A percentile compares a stretch with the other conserved stretches of the same genome.
These are phyloP conservation scores for Triglochin maritima DNA, from an alignment of 106 monocot species.

Conservation along the genomic window DNA sequence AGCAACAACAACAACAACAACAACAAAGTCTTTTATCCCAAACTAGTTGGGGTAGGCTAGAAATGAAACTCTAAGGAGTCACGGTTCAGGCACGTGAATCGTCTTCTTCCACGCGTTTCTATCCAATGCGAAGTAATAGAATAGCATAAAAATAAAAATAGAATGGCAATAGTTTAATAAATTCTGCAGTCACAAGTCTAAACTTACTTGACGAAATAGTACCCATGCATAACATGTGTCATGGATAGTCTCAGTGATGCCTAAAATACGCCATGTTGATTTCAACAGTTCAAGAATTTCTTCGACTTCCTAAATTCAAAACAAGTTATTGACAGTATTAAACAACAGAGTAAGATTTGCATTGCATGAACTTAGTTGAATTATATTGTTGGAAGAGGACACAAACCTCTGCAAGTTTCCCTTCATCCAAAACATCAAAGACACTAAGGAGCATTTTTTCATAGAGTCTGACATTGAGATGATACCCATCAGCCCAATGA, in stretches of 20 bases:
- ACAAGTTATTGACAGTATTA: background rate
- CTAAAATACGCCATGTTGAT: slow-evolving; percentile 85
- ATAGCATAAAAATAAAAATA: no score
- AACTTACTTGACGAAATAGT: slow-evolving; percentile 69
- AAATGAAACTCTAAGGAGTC: no score
- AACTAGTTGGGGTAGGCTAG: no score
- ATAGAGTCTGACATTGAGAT: slow-evolving; percentile 78
- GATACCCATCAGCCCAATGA: slow-evolving; percentile 98
- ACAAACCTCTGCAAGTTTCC: slow-evolving; percentile 76
- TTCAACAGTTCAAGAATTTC: slow-evolving; percentile 88
- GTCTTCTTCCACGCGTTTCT: no score
- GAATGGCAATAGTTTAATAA: background rate
- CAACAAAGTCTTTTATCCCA: no score
- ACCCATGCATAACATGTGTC: slow-evolving; percentile 93
- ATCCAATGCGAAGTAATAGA: no score
- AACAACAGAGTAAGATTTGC: background rate
- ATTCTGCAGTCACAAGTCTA: background rate
- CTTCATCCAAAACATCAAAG: slow-evolving; percentile 90
- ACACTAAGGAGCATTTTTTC: slow-evolving; percentile 90
- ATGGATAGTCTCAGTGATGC: slow-evolving; percentile 90
- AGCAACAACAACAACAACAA: no score
- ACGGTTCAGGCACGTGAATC: no score
- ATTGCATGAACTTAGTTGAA: background rate
- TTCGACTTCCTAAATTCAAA: slow-evolving; percentile 60
- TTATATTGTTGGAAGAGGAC: slow-evolving; percentile 2